Percentiles rank a stretch among this genome's conserved stretches.
These are phyloP conservation scores for Maudiozyma turicensis DNA, from an alignment of 805 yeast species.

Conservation along the genomic window DNA sequence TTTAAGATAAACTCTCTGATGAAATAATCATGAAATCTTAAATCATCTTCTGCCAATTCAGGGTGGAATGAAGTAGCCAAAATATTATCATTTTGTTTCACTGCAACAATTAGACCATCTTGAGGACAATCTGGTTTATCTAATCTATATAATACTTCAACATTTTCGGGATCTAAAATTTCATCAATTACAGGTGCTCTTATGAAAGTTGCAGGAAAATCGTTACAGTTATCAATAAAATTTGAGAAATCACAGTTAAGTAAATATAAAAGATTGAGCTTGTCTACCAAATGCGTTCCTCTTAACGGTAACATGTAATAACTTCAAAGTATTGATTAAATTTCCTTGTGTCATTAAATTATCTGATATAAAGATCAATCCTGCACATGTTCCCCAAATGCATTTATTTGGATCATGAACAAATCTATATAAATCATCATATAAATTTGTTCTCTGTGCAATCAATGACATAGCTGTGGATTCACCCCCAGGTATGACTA, in stretches of 20 bases:
- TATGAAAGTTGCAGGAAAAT: conserved; percentile 46
- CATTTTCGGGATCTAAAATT: conserved; percentile 17
- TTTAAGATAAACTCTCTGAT: conserved; percentile 36
- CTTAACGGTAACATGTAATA: conserved; percentile 51
- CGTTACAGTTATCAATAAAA: conserved; percentile 33
- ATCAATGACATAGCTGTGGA: conserved; percentile 61
- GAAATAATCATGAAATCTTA: conserved; percentile 63
- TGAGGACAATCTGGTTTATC: conserved; percentile 5
- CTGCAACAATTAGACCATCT: conserved; percentile 49
- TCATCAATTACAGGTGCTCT: conserved; percentile 63
- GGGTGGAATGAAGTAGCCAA: conserved; percentile 79
- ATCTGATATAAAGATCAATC: conserved; percentile 56
- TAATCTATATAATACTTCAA: conserved; percentile 36
- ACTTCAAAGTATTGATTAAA: conserved; percentile 51
- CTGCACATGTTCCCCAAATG: conserved; percentile 85
- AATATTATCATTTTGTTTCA: conserved; percentile 48
- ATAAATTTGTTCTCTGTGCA: conserved; percentile 53
- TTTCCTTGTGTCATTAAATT: conserved; percentile 42
- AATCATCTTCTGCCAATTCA: conserved; percentile 47
- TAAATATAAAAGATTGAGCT: conserved; percentile 54
- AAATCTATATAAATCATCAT: conserved; percentile 39
- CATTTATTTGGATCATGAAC: conserved; percentile 41
- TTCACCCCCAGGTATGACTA: conserved; percentile 66
- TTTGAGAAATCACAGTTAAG: conserved; percentile 27
- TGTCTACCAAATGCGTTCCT: conserved; percentile 79